These are phyloP conservation scores for Phanerochaete sordida DNA, from an alignment of 768 basidiomycete species.

Conservation along the genomic window DNA sequence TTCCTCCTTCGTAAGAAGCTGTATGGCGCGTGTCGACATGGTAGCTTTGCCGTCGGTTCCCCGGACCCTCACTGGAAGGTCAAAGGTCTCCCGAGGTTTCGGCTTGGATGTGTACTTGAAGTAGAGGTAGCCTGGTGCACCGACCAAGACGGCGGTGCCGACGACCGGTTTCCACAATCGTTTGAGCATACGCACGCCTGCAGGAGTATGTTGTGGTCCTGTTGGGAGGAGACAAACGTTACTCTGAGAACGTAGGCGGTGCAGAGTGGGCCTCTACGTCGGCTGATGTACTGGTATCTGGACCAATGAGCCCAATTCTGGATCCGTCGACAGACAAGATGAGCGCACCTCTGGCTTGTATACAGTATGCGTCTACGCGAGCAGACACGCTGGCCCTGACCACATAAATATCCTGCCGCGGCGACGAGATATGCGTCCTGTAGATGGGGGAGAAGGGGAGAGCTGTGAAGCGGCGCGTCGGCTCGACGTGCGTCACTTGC, in stretches of 20 bases:
- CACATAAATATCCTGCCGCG: background rate
- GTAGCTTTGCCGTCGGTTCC: constrained; percentile 58
- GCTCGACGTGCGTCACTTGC: constrained; percentile 1
- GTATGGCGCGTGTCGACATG: constrained; percentile 49
- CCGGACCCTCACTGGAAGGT: constrained; percentile 50
- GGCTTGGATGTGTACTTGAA: constrained; percentile 40
- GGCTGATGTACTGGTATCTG: background rate
- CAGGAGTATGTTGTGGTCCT: background rate
- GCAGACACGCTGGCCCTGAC: background rate
- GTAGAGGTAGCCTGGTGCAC: constrained; percentile 56
- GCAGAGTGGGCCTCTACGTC: background rate
- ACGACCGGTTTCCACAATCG: constrained; percentile 68
- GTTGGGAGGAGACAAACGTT: constrained; percentile 1
- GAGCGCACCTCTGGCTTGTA: background rate
- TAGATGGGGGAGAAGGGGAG: background rate
- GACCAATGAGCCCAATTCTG: background rate
- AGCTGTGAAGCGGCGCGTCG: background rate
- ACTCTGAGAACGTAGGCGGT: background rate
- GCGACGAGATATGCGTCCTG: background rate
- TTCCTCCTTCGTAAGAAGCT: constrained; percentile 51
- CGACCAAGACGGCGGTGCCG: constrained; percentile 49
- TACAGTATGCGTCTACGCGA: background rate
- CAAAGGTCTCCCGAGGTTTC: constrained; percentile 43
- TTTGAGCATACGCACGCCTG: constrained; percentile 46
- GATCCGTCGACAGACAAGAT: background rate